Percentiles rank a stretch among this genome's conserved stretches.
Conservation (phyloP, 2,329 filamentous ascomycete genomes). For the Colletotrichum brevisporum region DNA sequence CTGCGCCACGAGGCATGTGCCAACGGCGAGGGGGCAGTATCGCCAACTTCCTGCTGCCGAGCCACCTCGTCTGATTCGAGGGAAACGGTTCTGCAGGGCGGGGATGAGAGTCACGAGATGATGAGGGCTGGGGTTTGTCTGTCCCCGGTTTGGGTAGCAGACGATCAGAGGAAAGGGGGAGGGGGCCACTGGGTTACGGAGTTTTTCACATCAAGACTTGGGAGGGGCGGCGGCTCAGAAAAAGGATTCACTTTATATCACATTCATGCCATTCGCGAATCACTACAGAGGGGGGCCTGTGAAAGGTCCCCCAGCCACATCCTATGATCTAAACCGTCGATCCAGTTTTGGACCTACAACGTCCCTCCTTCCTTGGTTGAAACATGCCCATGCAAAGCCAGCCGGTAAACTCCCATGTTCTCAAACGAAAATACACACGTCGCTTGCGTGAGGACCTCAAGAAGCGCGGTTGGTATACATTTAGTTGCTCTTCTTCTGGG, state of each 20-base stretch:
- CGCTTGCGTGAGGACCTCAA: neutral
- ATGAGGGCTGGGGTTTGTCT: too few relatives aligned
- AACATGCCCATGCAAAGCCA: slow-evolving; percentile 36
- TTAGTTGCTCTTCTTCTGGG: slow-evolving; percentile 93
- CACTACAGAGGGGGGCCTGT: neutral
- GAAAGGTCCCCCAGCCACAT: neutral
- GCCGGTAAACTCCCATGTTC: slow-evolving; percentile 39
- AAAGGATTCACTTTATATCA: slow-evolving; percentile 33
- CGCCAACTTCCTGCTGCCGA: slow-evolving; percentile 94
- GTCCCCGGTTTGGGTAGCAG: too few relatives aligned
- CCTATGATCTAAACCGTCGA: slow-evolving; percentile 10
- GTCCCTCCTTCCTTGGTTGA: slow-evolving; percentile 17
- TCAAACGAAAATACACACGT: slow-evolving; percentile 32
- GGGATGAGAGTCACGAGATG: neutral
- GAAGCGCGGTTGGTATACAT: slow-evolving; percentile 51
- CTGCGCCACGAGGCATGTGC: slow-evolving; percentile 95
- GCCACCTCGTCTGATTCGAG: slow-evolving; percentile 79
- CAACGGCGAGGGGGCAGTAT: slow-evolving; percentile 96
- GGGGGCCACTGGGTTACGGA: slow-evolving; percentile 27
- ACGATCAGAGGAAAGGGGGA: neutral
- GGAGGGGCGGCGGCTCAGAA: slow-evolving; percentile 22
- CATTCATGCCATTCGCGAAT: slow-evolving; percentile 35
- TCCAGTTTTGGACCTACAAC: slow-evolving; percentile 13
- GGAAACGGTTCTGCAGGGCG: neutral
- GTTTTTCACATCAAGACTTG: slow-evolving; percentile 30